These are phyloP conservation scores for Suhomyces guaymorum DNA, from an alignment of 1,139 yeast genomes.

Conservation along the genomic window DNA sequence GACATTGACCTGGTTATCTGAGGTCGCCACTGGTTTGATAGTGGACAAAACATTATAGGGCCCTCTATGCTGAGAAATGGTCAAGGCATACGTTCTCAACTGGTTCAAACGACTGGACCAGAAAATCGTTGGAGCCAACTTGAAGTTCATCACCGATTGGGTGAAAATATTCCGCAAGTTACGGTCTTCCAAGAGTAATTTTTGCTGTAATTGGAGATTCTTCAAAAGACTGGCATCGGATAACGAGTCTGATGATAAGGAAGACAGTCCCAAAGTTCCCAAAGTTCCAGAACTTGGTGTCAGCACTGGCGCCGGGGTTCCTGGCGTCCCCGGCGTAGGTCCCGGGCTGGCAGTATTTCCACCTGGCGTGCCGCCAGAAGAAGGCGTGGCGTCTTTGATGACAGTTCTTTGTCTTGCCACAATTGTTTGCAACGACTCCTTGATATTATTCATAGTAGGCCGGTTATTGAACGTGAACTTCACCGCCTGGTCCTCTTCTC, in stretches of 20 bases:
- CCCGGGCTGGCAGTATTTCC: constrained; percentile 8
- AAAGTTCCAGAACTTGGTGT: constrained; percentile 8
- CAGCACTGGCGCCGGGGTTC: constrained; percentile 9
- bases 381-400: constrained; percentile 34
- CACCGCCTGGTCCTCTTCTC: constrained; percentile 46
- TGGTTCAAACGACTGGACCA: constrained; percentile 86
- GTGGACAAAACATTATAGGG: constrained; percentile 93
- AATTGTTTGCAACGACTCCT: constrained; percentile 67
- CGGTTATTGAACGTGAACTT: constrained; percentile 68
- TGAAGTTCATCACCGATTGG: constrained; percentile 81
- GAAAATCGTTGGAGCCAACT: constrained; percentile 77
- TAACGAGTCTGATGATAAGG: constrained; percentile 24
- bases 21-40: constrained; percentile 87
- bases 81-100: constrained; percentile 80
- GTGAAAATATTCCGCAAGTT: constrained; percentile 75
- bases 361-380: too few relatives aligned
- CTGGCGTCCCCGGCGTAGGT: constrained; percentile 9
- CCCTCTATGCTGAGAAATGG: constrained; percentile 82
- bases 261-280: constrained; percentile 8
- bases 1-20: constrained; percentile 88
- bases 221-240: constrained; percentile 51
- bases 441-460: constrained; percentile 73
- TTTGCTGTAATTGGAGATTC: constrained; percentile 78
- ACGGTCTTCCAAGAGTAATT: constrained; percentile 67
- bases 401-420: constrained; percentile 66